Conservation (phyloP, 352 stramenopile species). For the Globisporangium barbulae region DNA sequence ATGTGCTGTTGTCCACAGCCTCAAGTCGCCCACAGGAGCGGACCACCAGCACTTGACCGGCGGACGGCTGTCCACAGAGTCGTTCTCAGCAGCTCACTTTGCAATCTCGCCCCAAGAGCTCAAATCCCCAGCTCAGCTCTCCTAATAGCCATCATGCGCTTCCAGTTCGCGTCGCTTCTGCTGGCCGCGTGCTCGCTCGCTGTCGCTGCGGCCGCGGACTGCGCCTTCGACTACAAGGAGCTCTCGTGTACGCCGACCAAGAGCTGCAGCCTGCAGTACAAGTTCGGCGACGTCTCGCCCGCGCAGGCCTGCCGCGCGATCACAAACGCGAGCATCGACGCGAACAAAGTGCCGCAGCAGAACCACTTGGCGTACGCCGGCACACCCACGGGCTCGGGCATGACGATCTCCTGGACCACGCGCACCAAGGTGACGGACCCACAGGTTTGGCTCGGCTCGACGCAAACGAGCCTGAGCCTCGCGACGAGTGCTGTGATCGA, state of each 20-base stretch:
- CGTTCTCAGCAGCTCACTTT: neutral
- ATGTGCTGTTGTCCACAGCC: neutral
- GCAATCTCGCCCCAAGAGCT: neutral
- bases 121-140: neutral
- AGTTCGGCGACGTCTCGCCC: constrained; percentile 39
- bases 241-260: constrained; percentile 24
- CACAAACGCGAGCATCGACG: neutral
- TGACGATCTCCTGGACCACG: constrained; percentile 66
- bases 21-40: neutral
- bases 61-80: no score
- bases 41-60: no score
- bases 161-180: neutral
- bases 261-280: constrained; percentile 24
- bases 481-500: constrained; percentile 20
- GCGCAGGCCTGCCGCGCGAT: constrained; percentile 40
- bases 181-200: neutral
- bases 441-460: constrained; percentile 42
- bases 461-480: constrained; percentile 22
- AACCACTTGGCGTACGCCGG: constrained; percentile 56
- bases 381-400: constrained; percentile 34
- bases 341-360: constrained; percentile 37
- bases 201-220: constrained; percentile 11
- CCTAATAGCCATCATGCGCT: neutral
- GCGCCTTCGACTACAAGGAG: constrained; percentile 25
- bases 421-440: constrained; percentile 38